Evolutionary conservation across 2,329 filamentous ascomycete genomes (phyloP).

Genomic region (Pseudofabraea citricarpa): DNA sequence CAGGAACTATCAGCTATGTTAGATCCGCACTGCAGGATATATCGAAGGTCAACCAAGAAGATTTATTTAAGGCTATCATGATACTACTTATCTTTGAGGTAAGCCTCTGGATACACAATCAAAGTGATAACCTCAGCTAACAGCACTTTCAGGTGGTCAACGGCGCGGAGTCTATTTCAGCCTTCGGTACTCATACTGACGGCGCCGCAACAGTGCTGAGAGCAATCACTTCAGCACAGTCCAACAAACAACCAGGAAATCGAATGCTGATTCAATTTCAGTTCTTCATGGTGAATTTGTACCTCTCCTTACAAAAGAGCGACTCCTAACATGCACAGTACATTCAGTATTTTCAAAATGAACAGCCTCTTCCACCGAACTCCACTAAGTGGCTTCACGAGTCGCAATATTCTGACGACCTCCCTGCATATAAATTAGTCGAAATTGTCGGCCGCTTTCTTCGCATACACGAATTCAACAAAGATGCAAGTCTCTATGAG

Average conservation of each 20-base stretch:
- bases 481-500: constrained; percentile 5
- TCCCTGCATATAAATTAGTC: constrained; percentile 7
- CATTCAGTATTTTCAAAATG: neutral
- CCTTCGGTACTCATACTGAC: constrained; percentile 17
- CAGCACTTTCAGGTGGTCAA: constrained; percentile 9
- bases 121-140: neutral
- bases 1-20: constrained; percentile 40
- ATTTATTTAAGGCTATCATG: constrained; percentile 47
- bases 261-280: constrained; percentile 10
- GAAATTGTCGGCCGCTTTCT: neutral
- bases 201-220: constrained; percentile 15
- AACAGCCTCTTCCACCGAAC: neutral
- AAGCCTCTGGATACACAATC: neutral
- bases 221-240: constrained; percentile 6
- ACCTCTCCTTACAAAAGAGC: neutral
- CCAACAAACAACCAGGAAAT: neutral
- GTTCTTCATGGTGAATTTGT: constrained; percentile 15
- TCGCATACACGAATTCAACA: constrained; percentile 5
- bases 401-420: constrained; percentile 7
- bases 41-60: constrained; percentile 40
- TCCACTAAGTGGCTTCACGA: constrained; percentile 12
- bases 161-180: constrained; percentile 1
- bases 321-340: too few species aligned
- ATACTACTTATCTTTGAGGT: constrained; percentile 47
- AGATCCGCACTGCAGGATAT: constrained; percentile 40